Conservation (phyloP, 495 filamentous ascomycete genomes). For the Tuber microsphaerosporum region DNA sequence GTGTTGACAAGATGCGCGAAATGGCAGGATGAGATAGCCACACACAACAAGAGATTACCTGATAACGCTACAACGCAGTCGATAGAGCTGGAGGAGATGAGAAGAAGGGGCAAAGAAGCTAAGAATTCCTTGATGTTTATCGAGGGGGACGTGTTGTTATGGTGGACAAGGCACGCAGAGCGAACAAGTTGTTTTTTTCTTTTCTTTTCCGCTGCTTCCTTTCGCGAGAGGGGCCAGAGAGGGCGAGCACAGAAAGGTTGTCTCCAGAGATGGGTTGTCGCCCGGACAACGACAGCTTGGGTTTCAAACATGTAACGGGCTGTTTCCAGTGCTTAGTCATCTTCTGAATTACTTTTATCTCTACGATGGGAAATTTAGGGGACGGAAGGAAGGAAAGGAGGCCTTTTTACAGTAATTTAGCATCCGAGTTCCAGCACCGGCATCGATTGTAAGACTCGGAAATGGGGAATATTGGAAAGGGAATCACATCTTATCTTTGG, state of each 20-base stretch:
- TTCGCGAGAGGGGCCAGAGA: constrained; percentile 20
- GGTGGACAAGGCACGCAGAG: constrained; percentile 10
- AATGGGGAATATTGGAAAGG: not conserved
- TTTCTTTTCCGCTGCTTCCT: constrained; percentile 18
- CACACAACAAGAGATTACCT: constrained; percentile 1
- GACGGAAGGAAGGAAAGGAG: not conserved
- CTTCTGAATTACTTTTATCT: not conserved
- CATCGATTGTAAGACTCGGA: not conserved
- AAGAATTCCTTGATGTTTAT: not conserved
- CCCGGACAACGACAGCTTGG: constrained; percentile 31
- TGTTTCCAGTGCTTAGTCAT: not conserved
- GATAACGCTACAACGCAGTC: not conserved
- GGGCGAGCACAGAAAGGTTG: constrained; percentile 14
- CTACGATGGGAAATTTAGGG: not conserved
- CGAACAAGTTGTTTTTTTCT: constrained; percentile 22
- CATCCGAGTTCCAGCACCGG: not conserved
- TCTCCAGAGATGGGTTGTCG: constrained; percentile 29
- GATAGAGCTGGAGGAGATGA: not conserved
- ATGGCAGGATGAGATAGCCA: not conserved
- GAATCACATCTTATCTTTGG: not conserved
- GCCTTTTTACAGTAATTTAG: not conserved
- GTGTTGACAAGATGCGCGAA: constrained; percentile 5
- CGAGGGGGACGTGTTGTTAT: constrained; percentile 15
- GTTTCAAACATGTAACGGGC: not conserved
- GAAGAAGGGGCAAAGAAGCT: not conserved